Percentiles rank a stretch among this genome's conserved stretches.
These are phyloP conservation scores for Didymellaceae sp. DNA, from an alignment of 2,329 filamentous ascomycete species.

Conservation along the genomic window DNA sequence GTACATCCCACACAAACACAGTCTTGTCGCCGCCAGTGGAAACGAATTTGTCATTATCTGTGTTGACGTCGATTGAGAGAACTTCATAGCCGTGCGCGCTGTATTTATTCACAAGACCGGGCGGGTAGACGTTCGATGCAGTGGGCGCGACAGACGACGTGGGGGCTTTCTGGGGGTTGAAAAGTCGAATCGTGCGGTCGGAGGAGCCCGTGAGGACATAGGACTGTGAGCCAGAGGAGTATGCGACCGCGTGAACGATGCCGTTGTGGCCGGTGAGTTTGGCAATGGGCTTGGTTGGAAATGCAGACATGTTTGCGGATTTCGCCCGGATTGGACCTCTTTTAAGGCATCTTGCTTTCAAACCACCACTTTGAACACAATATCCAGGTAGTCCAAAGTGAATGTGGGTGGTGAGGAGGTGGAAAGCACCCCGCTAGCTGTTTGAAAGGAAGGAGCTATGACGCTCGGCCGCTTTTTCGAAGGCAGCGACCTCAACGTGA, in stretches of 20 bases:
- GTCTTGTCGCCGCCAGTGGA: constrained; percentile 88
- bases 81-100: constrained; percentile 91
- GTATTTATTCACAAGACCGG: constrained; percentile 81
- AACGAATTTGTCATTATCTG: constrained; percentile 83
- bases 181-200: constrained; percentile 84
- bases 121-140: constrained; percentile 30
- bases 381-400: neutral
- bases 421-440: constrained; percentile 7
- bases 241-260: constrained; percentile 59
- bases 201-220: constrained; percentile 81
- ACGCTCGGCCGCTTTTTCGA: constrained; percentile 33
- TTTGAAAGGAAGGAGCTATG: constrained; percentile 24
- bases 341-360: constrained; percentile 32
- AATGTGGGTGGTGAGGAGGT: constrained; percentile 9
- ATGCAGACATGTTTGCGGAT: constrained; percentile 42
- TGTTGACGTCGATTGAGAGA: constrained; percentile 74
- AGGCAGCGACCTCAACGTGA: constrained; percentile 15
- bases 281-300: constrained; percentile 50
- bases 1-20: constrained; percentile 95
- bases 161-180: constrained; percentile 71
- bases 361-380: neutral
- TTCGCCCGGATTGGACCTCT: neutral
- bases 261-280: constrained; percentile 52
- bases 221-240: constrained; percentile 56
- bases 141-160: constrained; percentile 44